Base-by-base conservation (phyloP, 352 stramenopile species). In the Phytopythium oedochilum region DNA sequence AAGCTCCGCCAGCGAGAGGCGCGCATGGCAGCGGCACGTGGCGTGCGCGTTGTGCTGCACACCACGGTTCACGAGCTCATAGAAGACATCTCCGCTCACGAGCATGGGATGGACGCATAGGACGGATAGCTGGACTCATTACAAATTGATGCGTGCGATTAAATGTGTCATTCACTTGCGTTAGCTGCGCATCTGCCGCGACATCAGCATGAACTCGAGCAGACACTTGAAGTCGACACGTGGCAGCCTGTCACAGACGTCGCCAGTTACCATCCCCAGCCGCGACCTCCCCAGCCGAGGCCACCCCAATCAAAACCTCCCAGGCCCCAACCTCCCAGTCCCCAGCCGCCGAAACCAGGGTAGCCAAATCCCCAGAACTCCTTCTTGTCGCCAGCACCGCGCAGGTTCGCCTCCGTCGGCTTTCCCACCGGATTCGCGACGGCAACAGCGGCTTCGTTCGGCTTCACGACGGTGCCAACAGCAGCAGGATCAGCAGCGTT, bases 41-140 rank as follows among this genome's bases (percentile, higher is more conserved):
- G 78, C 32, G 80, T 94, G 35, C 78, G 75, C 6, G 70, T 94
- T 14, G 69, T 92, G 47, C 59, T 94, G 28, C 73, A 63, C 38
- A 74, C 75, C 1, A 91, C 79, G 18, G 86, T 94, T 50, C 82
- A 92, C 59, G 79, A 79, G 2, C 63, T 92, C 47, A 86, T 94
- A 55, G 80, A 89, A 57, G 82, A 91, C 43, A 88, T 94, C 53
- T 60, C 56, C 28, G 60, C 60, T 2, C 78, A 78, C 32, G 68
- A 84, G 38, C 45, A 73, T n/a, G n/a, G n/a, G n/a, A n/a, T n/a
- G n/a, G n/a, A n/a, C n/a, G n/a, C n/a, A n/a, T n/a, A n/a, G n/a
- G n/a, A n/a, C n/a, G n/a, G n/a, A n/a, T n/a, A n/a, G n/a, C n/a
- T n/a, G n/a, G n/a, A n/a, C n/a, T n/a, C n/a, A n/a, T n/a, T n/a